phyloP scores from a whole-genome alignment of 441 rosid species.

The Gossypium trilobum region DNA sequence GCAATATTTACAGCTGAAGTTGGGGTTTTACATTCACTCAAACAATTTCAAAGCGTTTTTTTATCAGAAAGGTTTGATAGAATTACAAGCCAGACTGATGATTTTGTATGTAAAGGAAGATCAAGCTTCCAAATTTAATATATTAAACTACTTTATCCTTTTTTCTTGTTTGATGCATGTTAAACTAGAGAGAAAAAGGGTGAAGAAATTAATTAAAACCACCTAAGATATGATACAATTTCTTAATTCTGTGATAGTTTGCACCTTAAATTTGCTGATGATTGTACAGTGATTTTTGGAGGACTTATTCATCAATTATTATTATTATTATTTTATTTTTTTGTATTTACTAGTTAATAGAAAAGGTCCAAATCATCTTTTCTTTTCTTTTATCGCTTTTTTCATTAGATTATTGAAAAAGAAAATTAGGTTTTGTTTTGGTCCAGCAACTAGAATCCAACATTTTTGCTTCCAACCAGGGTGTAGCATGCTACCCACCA shows the following conservation, averaged over 20 bases:
- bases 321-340: too few species aligned
- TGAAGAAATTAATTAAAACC: not conserved
- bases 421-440: slow-evolving; percentile 13
- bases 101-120: slow-evolving; percentile 26
- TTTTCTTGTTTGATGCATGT: not conserved
- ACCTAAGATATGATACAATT: not conserved
- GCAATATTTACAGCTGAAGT: slow-evolving; percentile 50
- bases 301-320: not conserved
- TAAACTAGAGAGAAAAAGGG: not conserved
- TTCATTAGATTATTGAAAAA: not conserved
- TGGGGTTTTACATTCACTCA: slow-evolving; percentile 19
- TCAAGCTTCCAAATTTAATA: slow-evolving; percentile 28
- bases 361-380: slow-evolving; percentile 12
- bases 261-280: slow-evolving; percentile 10
- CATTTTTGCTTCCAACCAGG: not conserved
- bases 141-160: not conserved
- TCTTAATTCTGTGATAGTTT: not conserved
- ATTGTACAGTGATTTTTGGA: slow-evolving; percentile 13
- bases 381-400: not conserved
- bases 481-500: slow-evolving; percentile 22
- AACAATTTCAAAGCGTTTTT: slow-evolving; percentile 35
- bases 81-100: slow-evolving; percentile 21
- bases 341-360: not conserved
- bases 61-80: slow-evolving; percentile 49
- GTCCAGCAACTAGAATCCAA: slow-evolving; percentile 18